Evolutionary conservation across 345 rosid species (phyloP).

Genomic region (Aethionema arabicum): DNA sequence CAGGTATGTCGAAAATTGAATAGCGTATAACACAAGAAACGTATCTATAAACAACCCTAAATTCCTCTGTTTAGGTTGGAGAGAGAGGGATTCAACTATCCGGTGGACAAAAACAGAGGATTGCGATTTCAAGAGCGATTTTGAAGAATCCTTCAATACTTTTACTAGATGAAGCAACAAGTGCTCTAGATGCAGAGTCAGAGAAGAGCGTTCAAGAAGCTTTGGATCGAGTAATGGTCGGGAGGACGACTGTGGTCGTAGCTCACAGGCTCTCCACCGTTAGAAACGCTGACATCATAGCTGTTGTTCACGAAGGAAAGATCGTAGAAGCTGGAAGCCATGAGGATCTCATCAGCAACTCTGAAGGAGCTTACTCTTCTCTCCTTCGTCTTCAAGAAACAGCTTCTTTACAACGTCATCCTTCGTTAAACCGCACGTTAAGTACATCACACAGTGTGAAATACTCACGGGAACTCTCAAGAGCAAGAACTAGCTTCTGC

Average conservation of each 20-base stretch:
- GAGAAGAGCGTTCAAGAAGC: constrained; percentile 97
- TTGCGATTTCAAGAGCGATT: constrained; percentile 86
- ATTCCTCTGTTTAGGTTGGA: constrained; percentile 54
- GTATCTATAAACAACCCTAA: not conserved
- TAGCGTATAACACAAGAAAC: not conserved
- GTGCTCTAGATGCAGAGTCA: constrained; percentile 92
- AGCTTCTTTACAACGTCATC: constrained; percentile 55
- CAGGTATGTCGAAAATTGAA: constrained; percentile 49
- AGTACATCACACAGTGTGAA: constrained; percentile 61
- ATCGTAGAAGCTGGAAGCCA: constrained; percentile 90
- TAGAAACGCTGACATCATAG: constrained; percentile 85
- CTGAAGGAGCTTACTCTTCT: constrained; percentile 62
- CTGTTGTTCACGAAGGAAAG: constrained; percentile 76
- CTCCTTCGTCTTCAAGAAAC: constrained; percentile 86
- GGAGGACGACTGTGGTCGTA: constrained; percentile 84
- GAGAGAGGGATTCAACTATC: constrained; percentile 93
- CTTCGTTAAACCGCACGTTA: constrained; percentile 54
- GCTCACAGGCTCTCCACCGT: constrained; percentile 94
- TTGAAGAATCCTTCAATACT: constrained; percentile 89
- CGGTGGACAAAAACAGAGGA: constrained; percentile 96
- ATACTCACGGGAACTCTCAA: constrained; percentile 69
- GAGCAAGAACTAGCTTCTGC: constrained; percentile 65
- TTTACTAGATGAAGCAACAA: constrained; percentile 93
- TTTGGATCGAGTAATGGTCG: constrained; percentile 87
- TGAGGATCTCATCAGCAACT: constrained; percentile 70